Evolutionary conservation across 2,329 filamentous ascomycete genomes (phyloP).

Genomic region (Whalleya microplaca): DNA sequence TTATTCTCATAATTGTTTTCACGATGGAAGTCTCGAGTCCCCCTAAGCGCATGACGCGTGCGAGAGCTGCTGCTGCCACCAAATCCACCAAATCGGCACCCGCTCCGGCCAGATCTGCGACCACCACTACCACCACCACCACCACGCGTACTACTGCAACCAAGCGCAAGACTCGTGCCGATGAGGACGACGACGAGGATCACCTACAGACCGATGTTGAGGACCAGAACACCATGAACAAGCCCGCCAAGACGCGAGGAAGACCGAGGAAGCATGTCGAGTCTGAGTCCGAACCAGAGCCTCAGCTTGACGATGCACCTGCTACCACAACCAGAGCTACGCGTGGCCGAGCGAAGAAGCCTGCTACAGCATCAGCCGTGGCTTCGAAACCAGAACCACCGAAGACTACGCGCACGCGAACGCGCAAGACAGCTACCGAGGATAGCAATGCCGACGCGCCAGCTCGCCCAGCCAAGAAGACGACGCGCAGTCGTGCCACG

Average conservation of each 20-base stretch:
- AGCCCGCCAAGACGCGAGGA: slow-evolving; percentile 46
- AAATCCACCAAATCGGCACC: slow-evolving; percentile 5
- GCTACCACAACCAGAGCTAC: slow-evolving; percentile 39
- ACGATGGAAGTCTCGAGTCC: slow-evolving; percentile 59
- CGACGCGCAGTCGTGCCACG: slow-evolving; percentile 40
- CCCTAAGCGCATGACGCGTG: slow-evolving; percentile 63
- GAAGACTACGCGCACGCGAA: slow-evolving; percentile 35
- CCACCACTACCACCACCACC: slow-evolving; percentile 34
- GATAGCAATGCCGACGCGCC: slow-evolving; percentile 31
- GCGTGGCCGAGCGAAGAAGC: slow-evolving; percentile 51
- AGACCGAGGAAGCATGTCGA: slow-evolving; percentile 48
- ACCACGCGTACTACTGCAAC: slow-evolving; percentile 39
- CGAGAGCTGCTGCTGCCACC: slow-evolving; percentile 9
- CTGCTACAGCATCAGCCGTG: slow-evolving; percentile 31
- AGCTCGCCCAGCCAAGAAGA: slow-evolving; percentile 41
- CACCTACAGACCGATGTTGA: slow-evolving; percentile 35
- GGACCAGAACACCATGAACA: slow-evolving; percentile 40
- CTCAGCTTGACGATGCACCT: slow-evolving; percentile 30
- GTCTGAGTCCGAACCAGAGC: slow-evolving; percentile 32
- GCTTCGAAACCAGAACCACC: slow-evolving; percentile 33
- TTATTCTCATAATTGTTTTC: slow-evolving; percentile 10
- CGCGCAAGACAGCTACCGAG: slow-evolving; percentile 35
- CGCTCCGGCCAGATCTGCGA: slow-evolving; percentile 16
- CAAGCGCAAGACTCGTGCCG: slow-evolving; percentile 59
- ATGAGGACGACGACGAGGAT: slow-evolving; percentile 57